Percentiles rank a stretch among this genome's conserved stretches.
Evolutionary conservation across 176 grass and related monocot genomes (phyloP).

Genomic region (Olyra latifolia): DNA sequence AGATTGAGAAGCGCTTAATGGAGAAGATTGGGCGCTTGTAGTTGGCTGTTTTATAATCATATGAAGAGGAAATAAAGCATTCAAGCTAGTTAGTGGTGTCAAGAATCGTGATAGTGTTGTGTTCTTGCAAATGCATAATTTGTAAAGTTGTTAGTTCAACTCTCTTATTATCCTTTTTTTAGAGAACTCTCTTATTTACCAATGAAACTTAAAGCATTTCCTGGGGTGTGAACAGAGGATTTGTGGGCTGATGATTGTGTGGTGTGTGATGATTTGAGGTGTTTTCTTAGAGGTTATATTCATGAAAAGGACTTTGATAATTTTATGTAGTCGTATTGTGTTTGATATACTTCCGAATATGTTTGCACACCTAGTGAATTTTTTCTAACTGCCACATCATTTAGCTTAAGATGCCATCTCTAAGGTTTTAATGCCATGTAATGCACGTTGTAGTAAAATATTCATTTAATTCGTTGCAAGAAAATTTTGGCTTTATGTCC

Average conservation of each 20-base stretch:
- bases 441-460: neutral
- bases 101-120: neutral
- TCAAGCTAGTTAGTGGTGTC: neutral
- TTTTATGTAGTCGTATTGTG: conserved; percentile 38
- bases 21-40: conserved; percentile 67
- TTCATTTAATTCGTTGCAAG: neutral
- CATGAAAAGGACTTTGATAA: conserved; percentile 44
- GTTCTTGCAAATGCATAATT: neutral
- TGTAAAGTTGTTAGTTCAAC: neutral
- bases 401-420: neutral
- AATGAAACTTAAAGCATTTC: neutral
- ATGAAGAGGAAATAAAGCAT: conserved; percentile 17
- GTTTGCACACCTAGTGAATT: conserved; percentile 27
- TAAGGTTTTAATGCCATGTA: neutral
- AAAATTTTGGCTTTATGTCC: neutral
- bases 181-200: neutral
- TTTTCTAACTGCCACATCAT: neutral
- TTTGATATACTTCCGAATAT: conserved; percentile 40
- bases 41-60: neutral
- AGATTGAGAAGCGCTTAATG: conserved; percentile 67
- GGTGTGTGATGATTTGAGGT: neutral
- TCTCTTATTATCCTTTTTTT: neutral
- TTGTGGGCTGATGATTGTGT: neutral
- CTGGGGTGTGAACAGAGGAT: neutral
- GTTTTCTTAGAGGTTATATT: conserved; percentile 21